Evolutionary conservation across 352 stramenopile species (phyloP).

Genomic region (Pythium rishiriense): DNA sequence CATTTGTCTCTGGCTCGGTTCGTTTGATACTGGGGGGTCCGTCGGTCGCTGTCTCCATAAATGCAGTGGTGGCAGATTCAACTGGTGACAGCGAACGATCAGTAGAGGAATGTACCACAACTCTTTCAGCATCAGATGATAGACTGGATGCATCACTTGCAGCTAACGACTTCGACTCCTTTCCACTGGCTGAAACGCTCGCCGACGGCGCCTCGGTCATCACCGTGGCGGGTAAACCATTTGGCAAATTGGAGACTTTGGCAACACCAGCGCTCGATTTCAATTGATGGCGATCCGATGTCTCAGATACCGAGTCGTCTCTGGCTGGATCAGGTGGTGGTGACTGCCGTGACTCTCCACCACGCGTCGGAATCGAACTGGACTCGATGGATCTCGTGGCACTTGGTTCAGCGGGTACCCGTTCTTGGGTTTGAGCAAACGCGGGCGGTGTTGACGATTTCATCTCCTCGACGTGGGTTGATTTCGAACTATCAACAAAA

Average conservation of each 20-base stretch:
- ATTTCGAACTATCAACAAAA: constrained; percentile 20
- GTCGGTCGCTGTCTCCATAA: neutral
- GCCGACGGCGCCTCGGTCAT: neutral
- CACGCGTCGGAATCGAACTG: neutral
- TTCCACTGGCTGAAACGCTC: neutral
- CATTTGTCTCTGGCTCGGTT: too few relatives aligned
- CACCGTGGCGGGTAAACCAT: neutral
- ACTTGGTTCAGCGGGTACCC: neutral
- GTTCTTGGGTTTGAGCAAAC: neutral
- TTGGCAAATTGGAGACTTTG: neutral
- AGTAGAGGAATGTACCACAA: too few relatives aligned
- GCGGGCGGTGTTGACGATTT: neutral
- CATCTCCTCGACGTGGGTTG: constrained; percentile 7
- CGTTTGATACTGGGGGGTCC: too few relatives aligned
- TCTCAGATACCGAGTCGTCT: neutral
- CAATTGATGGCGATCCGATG: neutral
- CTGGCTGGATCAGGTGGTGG: neutral
- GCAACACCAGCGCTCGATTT: neutral
- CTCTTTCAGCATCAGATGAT: neutral
- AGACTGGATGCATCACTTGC: neutral
- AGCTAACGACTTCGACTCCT: neutral
- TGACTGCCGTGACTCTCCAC: neutral
- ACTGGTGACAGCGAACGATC: constrained; percentile 2
- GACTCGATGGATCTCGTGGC: neutral
- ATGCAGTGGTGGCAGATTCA: constrained; percentile 11